Conservation (phyloP, 805 yeast genomes). For the Tetrapisispora nanseiensis region DNA sequence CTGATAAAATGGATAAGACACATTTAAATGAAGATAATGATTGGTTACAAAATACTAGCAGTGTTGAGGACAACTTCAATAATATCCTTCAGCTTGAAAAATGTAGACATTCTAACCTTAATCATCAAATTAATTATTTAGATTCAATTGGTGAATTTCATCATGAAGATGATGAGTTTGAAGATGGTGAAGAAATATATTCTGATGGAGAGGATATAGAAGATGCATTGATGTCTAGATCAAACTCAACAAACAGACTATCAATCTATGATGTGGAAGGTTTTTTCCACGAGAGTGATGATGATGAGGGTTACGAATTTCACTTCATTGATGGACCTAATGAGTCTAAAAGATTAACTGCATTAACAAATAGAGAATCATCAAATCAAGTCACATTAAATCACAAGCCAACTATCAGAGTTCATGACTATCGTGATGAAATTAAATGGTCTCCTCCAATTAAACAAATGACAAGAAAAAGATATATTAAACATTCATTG, state of each 20-base stretch:
- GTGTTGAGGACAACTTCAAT: not conserved
- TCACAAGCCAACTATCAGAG: not conserved
- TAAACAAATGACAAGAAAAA: slow-evolving; percentile 31
- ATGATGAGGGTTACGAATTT: slow-evolving; percentile 16
- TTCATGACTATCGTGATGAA: slow-evolving; percentile 12
- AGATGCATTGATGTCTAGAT: not conserved
- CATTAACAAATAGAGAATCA: not conserved
- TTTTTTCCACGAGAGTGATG: slow-evolving; percentile 19
- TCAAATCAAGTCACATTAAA: not conserved
- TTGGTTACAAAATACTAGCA: not conserved
- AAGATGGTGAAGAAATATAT: slow-evolving; percentile 1
- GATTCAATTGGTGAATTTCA: not conserved
- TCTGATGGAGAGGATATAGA: not conserved
- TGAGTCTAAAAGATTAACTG: too few relatives aligned
- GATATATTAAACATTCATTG: slow-evolving; percentile 40
- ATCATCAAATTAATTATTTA: not conserved
- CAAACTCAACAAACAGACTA: slow-evolving; percentile 8
- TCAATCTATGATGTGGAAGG: slow-evolving; percentile 25
- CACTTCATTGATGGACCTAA: not conserved
- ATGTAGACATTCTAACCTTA: not conserved
- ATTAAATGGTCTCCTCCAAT: slow-evolving; percentile 43
- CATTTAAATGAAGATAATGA: not conserved
- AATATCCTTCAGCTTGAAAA: not conserved
- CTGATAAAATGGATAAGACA: not conserved
- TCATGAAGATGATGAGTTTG: not conserved